Evolutionary conservation across 352 stramenopile species (phyloP).

Genomic region (Phytophthora sansomeana): DNA sequence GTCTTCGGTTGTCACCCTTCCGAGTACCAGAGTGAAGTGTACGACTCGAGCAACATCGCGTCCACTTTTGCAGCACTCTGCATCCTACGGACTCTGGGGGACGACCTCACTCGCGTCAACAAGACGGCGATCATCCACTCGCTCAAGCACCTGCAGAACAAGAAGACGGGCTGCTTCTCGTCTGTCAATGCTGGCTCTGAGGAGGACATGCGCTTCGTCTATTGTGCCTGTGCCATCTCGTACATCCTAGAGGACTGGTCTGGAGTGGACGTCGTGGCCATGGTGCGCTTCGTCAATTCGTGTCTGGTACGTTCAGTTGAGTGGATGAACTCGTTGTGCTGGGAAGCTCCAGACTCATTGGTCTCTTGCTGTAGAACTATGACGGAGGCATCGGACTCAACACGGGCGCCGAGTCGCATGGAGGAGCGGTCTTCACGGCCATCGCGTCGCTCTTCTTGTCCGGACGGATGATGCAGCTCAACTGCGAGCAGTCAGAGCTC

Average conservation of each 20-base stretch:
- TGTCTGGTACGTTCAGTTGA: conserved; percentile 65
- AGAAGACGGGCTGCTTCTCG: conserved; percentile 76
- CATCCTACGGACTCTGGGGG: conserved; percentile 86
- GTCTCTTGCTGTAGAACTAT: conserved; percentile 58
- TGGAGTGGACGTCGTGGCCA: conserved; percentile 63
- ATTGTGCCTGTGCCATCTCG: conserved; percentile 89
- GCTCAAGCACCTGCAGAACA: conserved; percentile 80
- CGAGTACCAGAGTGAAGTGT: conserved; percentile 73
- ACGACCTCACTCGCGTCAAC: conserved; percentile 82
- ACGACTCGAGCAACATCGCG: conserved; percentile 88
- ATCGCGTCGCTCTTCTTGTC: conserved; percentile 78
- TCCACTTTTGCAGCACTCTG: conserved; percentile 86
- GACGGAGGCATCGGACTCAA: conserved; percentile 85
- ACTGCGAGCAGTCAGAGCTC: conserved; percentile 70
- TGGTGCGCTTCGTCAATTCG: conserved; percentile 86
- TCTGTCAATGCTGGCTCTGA: conserved; percentile 77
- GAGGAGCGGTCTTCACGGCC: conserved; percentile 76
- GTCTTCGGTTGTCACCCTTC: conserved; percentile 51
- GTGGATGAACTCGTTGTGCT: conserved; percentile 3
- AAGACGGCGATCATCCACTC: conserved; percentile 70
- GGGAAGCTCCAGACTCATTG: neutral
- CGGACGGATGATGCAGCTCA: conserved; percentile 71
- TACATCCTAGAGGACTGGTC: conserved; percentile 90
- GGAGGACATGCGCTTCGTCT: conserved; percentile 91
- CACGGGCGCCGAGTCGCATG: conserved; percentile 72